These are phyloP conservation scores for Fusarium brevicatenulatum DNA, from an alignment of 2,329 filamentous ascomycete genomes.

Conservation along the genomic window DNA sequence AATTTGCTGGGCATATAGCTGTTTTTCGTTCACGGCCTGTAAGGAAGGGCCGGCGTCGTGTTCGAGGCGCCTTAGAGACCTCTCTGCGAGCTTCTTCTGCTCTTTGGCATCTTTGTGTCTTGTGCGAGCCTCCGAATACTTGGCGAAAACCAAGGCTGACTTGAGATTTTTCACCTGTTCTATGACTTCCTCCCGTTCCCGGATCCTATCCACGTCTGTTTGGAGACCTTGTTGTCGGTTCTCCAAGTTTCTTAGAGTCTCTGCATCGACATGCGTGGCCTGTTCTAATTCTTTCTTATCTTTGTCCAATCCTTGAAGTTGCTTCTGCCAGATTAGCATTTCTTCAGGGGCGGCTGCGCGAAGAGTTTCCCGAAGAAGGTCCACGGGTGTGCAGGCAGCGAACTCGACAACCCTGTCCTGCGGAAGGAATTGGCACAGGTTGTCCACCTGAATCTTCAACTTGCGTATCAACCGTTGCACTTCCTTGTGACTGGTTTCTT, in stretches of 20 bases:
- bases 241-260: slow-evolving; percentile 74
- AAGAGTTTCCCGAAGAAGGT: slow-evolving; percentile 86
- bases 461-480: slow-evolving; percentile 74
- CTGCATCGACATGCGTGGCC: slow-evolving; percentile 67
- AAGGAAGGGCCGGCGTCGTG: slow-evolving; percentile 72
- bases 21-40: slow-evolving; percentile 74
- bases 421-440: slow-evolving; percentile 95
- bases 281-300: slow-evolving; percentile 72
- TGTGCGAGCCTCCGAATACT: slow-evolving; percentile 67
- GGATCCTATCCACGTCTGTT: slow-evolving; percentile 84
- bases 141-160: slow-evolving; percentile 71
- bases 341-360: slow-evolving; percentile 85
- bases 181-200: slow-evolving; percentile 77
- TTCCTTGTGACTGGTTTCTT: slow-evolving; percentile 67
- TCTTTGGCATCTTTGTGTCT: slow-evolving; percentile 63
- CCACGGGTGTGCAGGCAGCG: slow-evolving; percentile 81
- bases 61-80: slow-evolving; percentile 69
- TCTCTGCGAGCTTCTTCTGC: slow-evolving; percentile 63
- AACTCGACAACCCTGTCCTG: slow-evolving; percentile 98
- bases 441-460: slow-evolving; percentile 95
- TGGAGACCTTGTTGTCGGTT: slow-evolving; percentile 78
- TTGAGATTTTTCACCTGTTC: slow-evolving; percentile 72
- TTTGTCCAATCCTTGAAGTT: slow-evolving; percentile 76
- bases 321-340: slow-evolving; percentile 81
- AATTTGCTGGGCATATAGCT: slow-evolving; percentile 71